Evolutionary conservation across 1,284 basidiomycete species (phyloP).

Genomic region (Trichosporon sp.): DNA sequence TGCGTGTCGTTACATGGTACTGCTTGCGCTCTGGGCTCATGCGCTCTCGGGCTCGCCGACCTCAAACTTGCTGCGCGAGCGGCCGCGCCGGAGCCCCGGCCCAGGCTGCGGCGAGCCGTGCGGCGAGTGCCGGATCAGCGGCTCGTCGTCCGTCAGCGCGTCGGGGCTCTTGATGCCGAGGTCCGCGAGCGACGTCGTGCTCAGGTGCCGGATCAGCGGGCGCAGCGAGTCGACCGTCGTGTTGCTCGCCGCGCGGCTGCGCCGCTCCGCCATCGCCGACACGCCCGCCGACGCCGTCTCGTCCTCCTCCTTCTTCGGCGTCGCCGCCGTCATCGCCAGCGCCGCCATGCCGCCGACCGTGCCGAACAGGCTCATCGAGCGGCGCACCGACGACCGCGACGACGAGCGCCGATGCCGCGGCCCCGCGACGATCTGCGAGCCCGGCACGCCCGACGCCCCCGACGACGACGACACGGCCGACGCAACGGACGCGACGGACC

Average conservation of each 20-base stretch:
- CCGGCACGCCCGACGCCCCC: not conserved
- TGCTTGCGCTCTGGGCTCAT: not conserved
- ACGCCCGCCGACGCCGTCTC: not conserved
- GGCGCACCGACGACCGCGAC: constrained; percentile 12
- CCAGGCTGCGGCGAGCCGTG: not conserved
- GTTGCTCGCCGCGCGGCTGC: constrained; percentile 17
- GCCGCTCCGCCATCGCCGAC: constrained; percentile 14
- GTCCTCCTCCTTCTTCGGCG: not conserved
- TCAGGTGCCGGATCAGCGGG: constrained; percentile 29
- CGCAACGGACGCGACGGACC: not conserved
- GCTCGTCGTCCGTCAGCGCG: constrained; percentile 20
- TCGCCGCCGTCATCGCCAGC: constrained; percentile 19
- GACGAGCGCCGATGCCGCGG: not conserved
- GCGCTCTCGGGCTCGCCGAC: not conserved
- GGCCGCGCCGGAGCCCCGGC: not conserved
- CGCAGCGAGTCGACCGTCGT: constrained; percentile 17
- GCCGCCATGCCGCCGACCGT: constrained; percentile 38
- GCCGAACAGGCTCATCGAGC: constrained; percentile 41
- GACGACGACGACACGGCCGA: not conserved
- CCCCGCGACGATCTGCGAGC: not conserved
- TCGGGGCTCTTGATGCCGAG: constrained; percentile 9
- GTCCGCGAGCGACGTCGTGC: constrained; percentile 25
- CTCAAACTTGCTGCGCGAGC: not conserved
- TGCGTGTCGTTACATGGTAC: not conserved
- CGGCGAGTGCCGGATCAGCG: constrained; percentile 27